Base-by-base conservation (phyloP, 2,329 filamentous ascomycete genomes). In the Sclerotinia trifoliorum region DNA sequence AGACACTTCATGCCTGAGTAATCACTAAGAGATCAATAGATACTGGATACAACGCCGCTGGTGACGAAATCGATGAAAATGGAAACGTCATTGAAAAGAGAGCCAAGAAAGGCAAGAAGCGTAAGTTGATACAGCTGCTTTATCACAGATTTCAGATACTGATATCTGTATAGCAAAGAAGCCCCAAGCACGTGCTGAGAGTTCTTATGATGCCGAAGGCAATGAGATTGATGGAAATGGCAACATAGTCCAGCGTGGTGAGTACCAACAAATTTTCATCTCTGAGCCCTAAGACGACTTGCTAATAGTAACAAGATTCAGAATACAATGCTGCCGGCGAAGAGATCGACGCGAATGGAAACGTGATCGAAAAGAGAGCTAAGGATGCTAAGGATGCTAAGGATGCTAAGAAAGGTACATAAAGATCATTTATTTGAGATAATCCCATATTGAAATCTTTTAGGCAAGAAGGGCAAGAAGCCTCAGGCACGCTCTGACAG, bases 171-270 rank as follows among this genome's bases (percentile, higher is more conserved):
- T 21, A 55, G 52, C 52, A 17, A 32, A 55, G 29, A 21, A 42
- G 6, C 15, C 19, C 3, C 4, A 35, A 1, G 6, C 52, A 35
- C 52, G 29, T 11, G 29, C 52, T 55, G 52, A 48, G 58, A 62
- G 8, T 21, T 19, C 39, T 39, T 70, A 71, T 21, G 70, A 71
- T 65, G 70, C 70, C 8, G 70, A 56, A 2, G 69, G 69, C 35
- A 71, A 71, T 11, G 70, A 71, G 46, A 68, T 70, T 48, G 63
- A 56, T 39, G 29, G 5, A n/a, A 42, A 17, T 15, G 39, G 39
- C 5, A 42, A 42, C 39, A 15, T 42, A 15, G 39, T 42, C 13
- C 2, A 15, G 11, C 52, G 52, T 55, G 52, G 52, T 55, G 26
- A 55, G 52, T 35, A 55, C 52, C 29, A 13, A 13, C 13, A 15